Percentiles rank a stretch among this genome's conserved stretches.
Conservation (phyloP, 2,329 filamentous ascomycete species). For the Colletotrichum spaethianum region DNA sequence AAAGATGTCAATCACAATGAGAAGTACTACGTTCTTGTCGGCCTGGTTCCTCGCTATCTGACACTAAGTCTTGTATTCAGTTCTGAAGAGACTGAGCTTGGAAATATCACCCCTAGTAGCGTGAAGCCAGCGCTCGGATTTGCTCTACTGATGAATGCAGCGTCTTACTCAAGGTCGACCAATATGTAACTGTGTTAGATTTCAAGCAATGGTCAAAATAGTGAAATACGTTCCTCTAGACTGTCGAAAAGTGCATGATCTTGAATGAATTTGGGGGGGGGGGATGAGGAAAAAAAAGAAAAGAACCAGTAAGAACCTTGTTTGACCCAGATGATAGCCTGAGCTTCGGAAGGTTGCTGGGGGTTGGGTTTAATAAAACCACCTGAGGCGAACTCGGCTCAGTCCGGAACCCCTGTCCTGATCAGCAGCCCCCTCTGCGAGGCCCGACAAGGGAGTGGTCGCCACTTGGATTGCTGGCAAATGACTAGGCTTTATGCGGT, state of each 20-base stretch:
- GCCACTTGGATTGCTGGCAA: not conserved
- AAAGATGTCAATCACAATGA: not conserved
- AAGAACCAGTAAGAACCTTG: not conserved
- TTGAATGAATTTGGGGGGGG: too few species aligned
- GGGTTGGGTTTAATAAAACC: not conserved
- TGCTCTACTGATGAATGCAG: not conserved
- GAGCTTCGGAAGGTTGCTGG: not conserved
- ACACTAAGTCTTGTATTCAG: not conserved
- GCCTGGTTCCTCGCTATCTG: not conserved
- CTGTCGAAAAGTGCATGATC: too few species aligned
- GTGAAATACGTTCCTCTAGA: too few species aligned
- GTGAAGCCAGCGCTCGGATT: not conserved
- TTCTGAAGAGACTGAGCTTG: too few species aligned
- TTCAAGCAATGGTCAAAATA: too few species aligned
- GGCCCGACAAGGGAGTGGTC: not conserved
- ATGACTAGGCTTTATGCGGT: not conserved
- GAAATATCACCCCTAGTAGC: too few species aligned
- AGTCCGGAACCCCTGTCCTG: slow-evolving; percentile 1
- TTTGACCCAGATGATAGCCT: too few species aligned
- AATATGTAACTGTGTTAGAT: not conserved
- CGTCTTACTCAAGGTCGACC: too few species aligned
- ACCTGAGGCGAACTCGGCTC: not conserved
- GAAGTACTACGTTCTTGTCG: not conserved
- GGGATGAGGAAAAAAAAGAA: too few species aligned
- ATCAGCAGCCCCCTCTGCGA: not conserved